Evolutionary conservation across 2,329 filamentous ascomycete species (phyloP), one percentile per base, ranked within the genome.

Genomic region (Byssothecium circinans): DNA sequence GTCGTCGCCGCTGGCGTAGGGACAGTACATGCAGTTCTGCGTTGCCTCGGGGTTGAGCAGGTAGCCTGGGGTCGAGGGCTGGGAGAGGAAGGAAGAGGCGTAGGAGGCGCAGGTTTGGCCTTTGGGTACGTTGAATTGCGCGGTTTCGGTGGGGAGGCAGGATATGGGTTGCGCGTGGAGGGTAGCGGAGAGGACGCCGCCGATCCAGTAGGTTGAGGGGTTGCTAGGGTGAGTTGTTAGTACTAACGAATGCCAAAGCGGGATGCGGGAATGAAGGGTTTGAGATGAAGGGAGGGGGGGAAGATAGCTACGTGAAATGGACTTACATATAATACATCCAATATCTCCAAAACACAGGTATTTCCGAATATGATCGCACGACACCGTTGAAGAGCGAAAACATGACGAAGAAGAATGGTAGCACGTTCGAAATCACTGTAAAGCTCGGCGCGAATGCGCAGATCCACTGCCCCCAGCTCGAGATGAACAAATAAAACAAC

Each of bases 351-450:
- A 90, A 89, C 20, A 81, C 81, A 0, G 83, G 81, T 25, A 91
- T 75, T 51, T 78, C 73, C 1, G 70, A 57, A 67, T 88, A 91
- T 0, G 87, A 83, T 2, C 86, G 79, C 8, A 91, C 81, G 17
- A 91, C 83, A 56, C 88, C 88, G 73, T 89, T 91, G 78, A 91
- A 91, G 19, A 89, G 71, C 33, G 79, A 80, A 61, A 88, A 85
- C 75, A 89, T 84, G 67, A 91, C 83, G 73, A 91, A 88, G 79
- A 91, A 89, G 75, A 91, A 90, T 1, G 88, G 88, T 4, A 90
- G 75, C 1, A 70, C 61, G 62, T 91, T 90, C 35, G 83, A 83
- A 55, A 91, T 89, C 53, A 90, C 86, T 0, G 87, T 89, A 72
- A 90, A 90, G 33, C 78, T 85, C 0, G 88, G 88, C 0, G 88